Evolutionary conservation across 108 stramenopile genomes (phyloP).

Genomic region (Nannochloropsis gaditana): DNA sequence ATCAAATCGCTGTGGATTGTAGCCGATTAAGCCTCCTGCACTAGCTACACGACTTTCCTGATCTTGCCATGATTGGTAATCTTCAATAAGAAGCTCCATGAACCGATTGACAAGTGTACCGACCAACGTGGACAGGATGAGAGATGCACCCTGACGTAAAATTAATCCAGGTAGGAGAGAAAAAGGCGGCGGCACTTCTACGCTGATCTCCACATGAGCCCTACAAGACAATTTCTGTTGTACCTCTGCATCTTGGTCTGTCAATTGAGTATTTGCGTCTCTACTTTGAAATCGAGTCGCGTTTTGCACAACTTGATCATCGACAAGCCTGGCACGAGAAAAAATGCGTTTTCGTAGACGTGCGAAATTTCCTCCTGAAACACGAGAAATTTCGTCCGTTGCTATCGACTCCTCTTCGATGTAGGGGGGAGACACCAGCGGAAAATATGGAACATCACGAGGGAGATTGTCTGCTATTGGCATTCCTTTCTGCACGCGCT

Average conservation of each 20-base stretch:
- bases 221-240: background rate
- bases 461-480: background rate
- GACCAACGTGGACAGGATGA: background rate
- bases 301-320: background rate
- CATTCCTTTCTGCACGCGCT: background rate
- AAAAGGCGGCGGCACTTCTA: background rate
- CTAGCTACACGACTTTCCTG: background rate
- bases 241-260: background rate
- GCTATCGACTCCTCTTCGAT: too few species aligned
- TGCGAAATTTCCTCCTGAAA: background rate
- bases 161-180: background rate
- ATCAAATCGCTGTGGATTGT: background rate
- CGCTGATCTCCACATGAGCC: background rate
- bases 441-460: background rate
- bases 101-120: background rate
- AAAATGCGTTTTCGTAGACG: background rate
- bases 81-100: constrained; percentile 6
- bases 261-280: too few species aligned
- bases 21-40: background rate
- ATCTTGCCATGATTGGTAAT: background rate
- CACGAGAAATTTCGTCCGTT: too few species aligned
- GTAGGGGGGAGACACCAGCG: background rate
- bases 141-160: background rate
- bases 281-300: background rate
- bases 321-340: background rate